phyloP scores from a whole-genome alignment of 345 rosid species.

The Erodium maritimum region DNA sequence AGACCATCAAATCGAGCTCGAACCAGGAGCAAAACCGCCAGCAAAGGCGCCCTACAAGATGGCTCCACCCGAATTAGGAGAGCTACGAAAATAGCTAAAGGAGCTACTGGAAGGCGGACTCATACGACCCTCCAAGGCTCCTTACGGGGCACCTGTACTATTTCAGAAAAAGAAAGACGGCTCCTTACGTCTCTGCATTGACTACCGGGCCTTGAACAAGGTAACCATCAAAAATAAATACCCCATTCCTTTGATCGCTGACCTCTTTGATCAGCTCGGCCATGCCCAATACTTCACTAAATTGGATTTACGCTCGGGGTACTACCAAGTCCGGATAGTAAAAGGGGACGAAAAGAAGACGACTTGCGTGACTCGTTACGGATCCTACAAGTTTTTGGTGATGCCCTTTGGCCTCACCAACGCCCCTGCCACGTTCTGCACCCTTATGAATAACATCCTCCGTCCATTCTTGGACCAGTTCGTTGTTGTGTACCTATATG shows the following conservation, averaged over 20 bases:
- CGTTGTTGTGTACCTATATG: not conserved
- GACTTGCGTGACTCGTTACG: conserved; percentile 1
- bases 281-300: too few relatives aligned
- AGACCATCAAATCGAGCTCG: not conserved
- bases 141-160: not conserved
- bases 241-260: not conserved
- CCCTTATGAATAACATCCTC: not conserved
- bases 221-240: conserved; percentile 10
- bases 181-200: not conserved
- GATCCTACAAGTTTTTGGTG: not conserved
- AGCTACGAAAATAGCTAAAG: not conserved
- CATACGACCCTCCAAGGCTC: not conserved
- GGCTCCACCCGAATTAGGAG: too few relatives aligned
- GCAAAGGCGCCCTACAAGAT: not conserved
- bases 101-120: not conserved
- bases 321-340: conserved; percentile 7
- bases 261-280: conserved; percentile 4
- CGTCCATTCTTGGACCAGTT: not conserved
- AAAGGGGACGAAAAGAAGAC: conserved; percentile 7
- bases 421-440: not conserved
- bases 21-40: not conserved
- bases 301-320: conserved; percentile 3
- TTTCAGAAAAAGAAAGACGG: conserved; percentile 2
- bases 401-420: not conserved
- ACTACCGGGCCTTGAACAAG: conserved; percentile 8